Base-by-base conservation (phyloP, 257 asterid genomes). In the Nicotiana paniculata region DNA sequence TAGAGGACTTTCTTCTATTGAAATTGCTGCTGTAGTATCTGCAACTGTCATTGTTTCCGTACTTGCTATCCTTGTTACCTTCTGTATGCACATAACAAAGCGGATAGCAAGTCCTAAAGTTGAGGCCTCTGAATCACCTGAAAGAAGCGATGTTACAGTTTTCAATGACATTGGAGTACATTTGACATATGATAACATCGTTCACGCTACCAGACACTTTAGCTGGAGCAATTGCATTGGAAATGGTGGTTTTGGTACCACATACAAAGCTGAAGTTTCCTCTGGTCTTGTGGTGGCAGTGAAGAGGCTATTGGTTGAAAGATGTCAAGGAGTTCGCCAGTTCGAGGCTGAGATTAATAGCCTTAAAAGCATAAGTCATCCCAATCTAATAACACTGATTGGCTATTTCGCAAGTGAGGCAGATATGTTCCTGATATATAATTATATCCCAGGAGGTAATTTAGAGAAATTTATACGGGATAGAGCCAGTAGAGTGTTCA, bases 241-340 rank as follows among this genome's bases (percentile, higher is more conserved):
- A 33, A 92, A 88, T 28, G 98, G 97, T 24, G 99, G 98, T 18
- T 96, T 96, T 70, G 99, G 98, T 35, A 92, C 98, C 4, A 96
- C 99, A 4, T 94, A 90, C 91, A 96, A 93, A 83, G 99, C 97
- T 16, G 97, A 94, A 86, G 87, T 96, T 12, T 90, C 99, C 3
- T 93, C 98, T 0, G 98, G 97, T 33, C 85, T 89, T 66, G 84
- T 94, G 0, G 91, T 94, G 11, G 99, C 98, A 18, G 88, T 94
- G 10, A 96, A 96, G 72, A 93, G 95, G 18, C 93, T 94, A 9
- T 86, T 95, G 0, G 90, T 92, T 0, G 97, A 98, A 13, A 94
- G 96, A 15, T 91, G 92, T 81, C 90, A 90, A 77, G 91, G 94
- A 21, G 70, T 85, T 65, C 93, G 89, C 26, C 97, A 95, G 77